Base-by-base conservation (phyloP, 495 filamentous ascomycete species). In the Immersiella caudata region DNA sequence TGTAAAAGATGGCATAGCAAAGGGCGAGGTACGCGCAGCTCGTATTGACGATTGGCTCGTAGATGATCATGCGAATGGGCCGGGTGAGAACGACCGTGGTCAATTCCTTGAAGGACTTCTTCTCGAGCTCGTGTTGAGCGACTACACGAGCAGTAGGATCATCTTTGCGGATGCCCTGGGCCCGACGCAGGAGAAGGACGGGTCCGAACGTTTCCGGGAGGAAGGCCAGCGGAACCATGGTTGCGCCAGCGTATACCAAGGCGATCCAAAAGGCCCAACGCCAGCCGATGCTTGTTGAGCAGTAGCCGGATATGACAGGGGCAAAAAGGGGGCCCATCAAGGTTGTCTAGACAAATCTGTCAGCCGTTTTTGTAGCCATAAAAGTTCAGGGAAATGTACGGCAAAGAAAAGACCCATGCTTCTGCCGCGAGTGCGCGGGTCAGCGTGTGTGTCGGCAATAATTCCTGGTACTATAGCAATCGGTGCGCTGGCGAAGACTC, bases 1-100 rank as follows among this genome's bases (percentile, higher is more conserved):
- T 86, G 74, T 91, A 93, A 68, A 94, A 93, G 35, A 93, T 89
- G 7, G 85, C 86, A 73, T 93, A 93, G 16, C 87, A 82, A 3
- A 91, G 76, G 0, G 88, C 82, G 1, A 92, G 82, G 75, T 91
- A 93, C 11, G 92, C 75, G 46, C 88, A 91, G 0, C 81, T 86
- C 36, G 89, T 84, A 25, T 86, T 82, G 21, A 93, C 79, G 50
- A 82, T 78, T 24, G 77, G 76, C 69, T 83, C 80, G 21, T 74
- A 72, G n/a, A 78, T 29, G 33, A 81, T 74, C 80, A 82, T 82
- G 60, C 79, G 75, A 14, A 83, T 69, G 3, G 80, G 79, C 6
- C 80, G 72, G 7, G 78, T 76, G 1, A 81, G 64, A 0, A 81
- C 79, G 8, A 76, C 74, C 12, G 79, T 78, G 18, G 76, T 64